phyloP scores from a whole-genome alignment of 108 stramenopile species.

The Fistulifera pelliculosa region DNA sequence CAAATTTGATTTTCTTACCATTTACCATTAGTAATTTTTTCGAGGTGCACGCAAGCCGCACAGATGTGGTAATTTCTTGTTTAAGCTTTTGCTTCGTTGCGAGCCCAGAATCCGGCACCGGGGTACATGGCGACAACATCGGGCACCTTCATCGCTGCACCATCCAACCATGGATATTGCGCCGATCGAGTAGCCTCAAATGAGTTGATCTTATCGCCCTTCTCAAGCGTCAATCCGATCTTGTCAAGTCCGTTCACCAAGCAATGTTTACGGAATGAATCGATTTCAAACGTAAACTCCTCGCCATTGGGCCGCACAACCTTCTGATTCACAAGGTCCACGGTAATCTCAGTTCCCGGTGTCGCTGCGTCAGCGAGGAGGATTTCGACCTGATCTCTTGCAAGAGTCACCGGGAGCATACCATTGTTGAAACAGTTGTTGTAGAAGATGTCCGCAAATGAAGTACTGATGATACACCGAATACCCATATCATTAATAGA shows the following conservation, averaged over 20 bases:
- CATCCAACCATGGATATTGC: slow-evolving; percentile 87
- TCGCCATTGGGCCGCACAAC: slow-evolving; percentile 79
- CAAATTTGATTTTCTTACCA: too few relatives aligned
- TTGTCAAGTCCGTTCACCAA: slow-evolving; percentile 89
- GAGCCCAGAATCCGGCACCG: slow-evolving; percentile 56
- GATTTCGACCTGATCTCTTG: slow-evolving; percentile 60
- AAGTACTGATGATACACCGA: slow-evolving; percentile 82
- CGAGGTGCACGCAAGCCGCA: too few relatives aligned
- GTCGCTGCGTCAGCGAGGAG: slow-evolving; percentile 62
- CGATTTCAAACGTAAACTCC: slow-evolving; percentile 75
- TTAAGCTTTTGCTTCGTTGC: slow-evolving; percentile 15
- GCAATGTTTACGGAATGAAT: slow-evolving; percentile 85
- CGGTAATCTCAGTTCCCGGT: slow-evolving; percentile 70
- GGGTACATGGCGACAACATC: slow-evolving; percentile 81
- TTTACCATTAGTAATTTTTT: too few relatives aligned
- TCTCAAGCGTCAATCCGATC: slow-evolving; percentile 88
- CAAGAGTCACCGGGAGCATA: slow-evolving; percentile 83
- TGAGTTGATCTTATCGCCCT: slow-evolving; percentile 66
- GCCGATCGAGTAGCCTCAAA: slow-evolving; percentile 72
- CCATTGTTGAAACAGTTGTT: slow-evolving; percentile 97
- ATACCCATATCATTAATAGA: slow-evolving; percentile 91
- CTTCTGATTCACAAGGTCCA: slow-evolving; percentile 84
- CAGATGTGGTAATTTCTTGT: too few relatives aligned
- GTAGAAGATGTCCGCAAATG: slow-evolving; percentile 94
- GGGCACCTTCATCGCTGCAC: slow-evolving; percentile 80